Conservation (phyloP, 1,284 basidiomycete genomes). For the Trichosporon coremiiforme region DNA sequence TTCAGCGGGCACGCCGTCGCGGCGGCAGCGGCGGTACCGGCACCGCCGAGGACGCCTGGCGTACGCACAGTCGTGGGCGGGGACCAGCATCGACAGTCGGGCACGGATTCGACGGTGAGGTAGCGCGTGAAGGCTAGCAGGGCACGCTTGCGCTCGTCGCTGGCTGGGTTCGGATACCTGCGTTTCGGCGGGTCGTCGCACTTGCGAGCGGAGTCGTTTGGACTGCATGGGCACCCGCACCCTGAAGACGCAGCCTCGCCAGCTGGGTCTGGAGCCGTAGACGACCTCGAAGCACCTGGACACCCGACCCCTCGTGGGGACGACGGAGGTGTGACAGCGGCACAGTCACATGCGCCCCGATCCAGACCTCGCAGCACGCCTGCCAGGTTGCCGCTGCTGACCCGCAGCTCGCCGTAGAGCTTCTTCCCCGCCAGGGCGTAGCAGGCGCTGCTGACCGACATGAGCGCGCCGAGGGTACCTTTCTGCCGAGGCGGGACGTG, state of each 20-base stretch:
- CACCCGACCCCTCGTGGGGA: too few relatives aligned
- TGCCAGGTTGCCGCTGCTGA: conserved; percentile 22
- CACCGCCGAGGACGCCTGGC: too few relatives aligned
- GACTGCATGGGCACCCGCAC: neutral
- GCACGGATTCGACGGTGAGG: conserved; percentile 6
- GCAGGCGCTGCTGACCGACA: conserved; percentile 18
- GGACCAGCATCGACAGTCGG: conserved; percentile 1
- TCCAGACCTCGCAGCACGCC: conserved; percentile 20
- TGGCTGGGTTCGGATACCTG: conserved; percentile 18
- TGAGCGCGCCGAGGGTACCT: conserved; percentile 20
- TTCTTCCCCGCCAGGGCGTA: conserved; percentile 24
- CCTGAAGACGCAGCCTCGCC: too few relatives aligned
- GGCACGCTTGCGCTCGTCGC: conserved; percentile 24
- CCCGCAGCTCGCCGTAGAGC: conserved; percentile 25
- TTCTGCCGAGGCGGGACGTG: conserved; percentile 9
- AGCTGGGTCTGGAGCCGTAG: too few relatives aligned
- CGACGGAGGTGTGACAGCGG: neutral
- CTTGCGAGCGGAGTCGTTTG: neutral
- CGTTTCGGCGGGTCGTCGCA: too few relatives aligned
- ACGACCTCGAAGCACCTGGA: too few relatives aligned
- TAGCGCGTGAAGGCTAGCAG: conserved; percentile 23
- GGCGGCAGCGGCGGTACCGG: neutral
- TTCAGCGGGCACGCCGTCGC: neutral
- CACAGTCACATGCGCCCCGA: neutral
- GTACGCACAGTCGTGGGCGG: neutral